phyloP scores from a whole-genome alignment of 768 basidiomycete genomes.

The Holtermannia corniformis region DNA sequence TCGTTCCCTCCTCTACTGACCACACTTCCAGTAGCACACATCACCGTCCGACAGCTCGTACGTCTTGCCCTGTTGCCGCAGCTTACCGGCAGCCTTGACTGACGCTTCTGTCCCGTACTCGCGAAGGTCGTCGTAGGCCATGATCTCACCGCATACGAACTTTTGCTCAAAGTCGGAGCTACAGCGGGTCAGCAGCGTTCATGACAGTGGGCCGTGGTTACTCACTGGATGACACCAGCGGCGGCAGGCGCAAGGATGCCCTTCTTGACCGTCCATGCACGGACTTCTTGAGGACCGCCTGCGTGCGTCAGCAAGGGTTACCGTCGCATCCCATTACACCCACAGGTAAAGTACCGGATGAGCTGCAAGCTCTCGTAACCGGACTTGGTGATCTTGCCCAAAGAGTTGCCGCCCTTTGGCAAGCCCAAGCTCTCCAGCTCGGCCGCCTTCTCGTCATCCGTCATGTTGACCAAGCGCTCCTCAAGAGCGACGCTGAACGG shows the following conservation, averaged over 20 bases:
- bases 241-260: conserved; percentile 95
- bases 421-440: conserved; percentile 70
- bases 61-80: conserved; percentile 91
- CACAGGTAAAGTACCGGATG: conserved; percentile 53
- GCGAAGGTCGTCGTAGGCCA: conserved; percentile 79
- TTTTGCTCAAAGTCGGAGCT: conserved; percentile 97
- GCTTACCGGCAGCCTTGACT: conserved; percentile 87
- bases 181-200: neutral
- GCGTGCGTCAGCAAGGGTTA: neutral
- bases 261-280: conserved; percentile 93
- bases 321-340: conserved; percentile 1
- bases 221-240: conserved; percentile 94
- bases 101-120: conserved; percentile 82
- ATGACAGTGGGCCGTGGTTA: conserved; percentile 13
- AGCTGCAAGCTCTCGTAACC: conserved; percentile 83
- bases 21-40: conserved; percentile 38
- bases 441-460: conserved; percentile 53
- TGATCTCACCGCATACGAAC: conserved; percentile 95
- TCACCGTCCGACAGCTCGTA: conserved; percentile 54
- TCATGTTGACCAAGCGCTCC: conserved; percentile 71
- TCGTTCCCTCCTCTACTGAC: conserved; percentile 10
- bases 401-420: conserved; percentile 45
- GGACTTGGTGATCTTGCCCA: conserved; percentile 90
- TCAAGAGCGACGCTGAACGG: conserved; percentile 95
- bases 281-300: conserved; percentile 81